Percentiles rank a stretch among this genome's conserved stretches.
These are phyloP conservation scores for Colletotrichum neosansevieriae DNA, from an alignment of 2,329 filamentous ascomycete genomes.

Conservation along the genomic window DNA sequence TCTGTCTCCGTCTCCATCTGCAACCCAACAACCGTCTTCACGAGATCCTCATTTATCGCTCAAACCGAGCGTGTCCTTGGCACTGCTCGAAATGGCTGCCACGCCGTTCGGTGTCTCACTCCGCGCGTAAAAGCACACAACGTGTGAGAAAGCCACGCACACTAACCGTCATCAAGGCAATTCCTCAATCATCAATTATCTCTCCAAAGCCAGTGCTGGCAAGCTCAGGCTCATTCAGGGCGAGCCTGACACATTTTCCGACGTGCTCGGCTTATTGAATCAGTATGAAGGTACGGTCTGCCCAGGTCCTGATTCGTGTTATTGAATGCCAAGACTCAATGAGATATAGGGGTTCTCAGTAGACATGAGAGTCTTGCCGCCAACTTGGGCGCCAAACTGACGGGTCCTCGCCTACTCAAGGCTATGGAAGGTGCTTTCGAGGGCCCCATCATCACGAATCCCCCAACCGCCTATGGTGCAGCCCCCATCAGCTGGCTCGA, in stretches of 20 bases:
- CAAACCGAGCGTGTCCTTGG: conserved; percentile 11
- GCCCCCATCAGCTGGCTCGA: conserved; percentile 81
- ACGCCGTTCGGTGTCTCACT: not conserved
- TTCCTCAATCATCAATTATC: conserved; percentile 64
- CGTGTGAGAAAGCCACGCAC: too few relatives aligned
- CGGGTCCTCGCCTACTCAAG: conserved; percentile 85
- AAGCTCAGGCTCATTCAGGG: conserved; percentile 65
- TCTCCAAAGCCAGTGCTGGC: conserved; percentile 58
- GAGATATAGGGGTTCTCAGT: conserved; percentile 74
- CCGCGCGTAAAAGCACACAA: too few relatives aligned
- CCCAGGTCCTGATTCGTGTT: conserved; percentile 15
- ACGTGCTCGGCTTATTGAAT: conserved; percentile 77
- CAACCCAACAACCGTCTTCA: not conserved
- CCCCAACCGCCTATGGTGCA: conserved; percentile 66
- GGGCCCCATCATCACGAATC: conserved; percentile 72
- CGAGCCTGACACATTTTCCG: conserved; percentile 76
- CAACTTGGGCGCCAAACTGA: conserved; percentile 84
- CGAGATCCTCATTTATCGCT: conserved; percentile 1
- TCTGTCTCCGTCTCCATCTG: not conserved
- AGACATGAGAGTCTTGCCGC: conserved; percentile 89
- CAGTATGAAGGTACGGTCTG: conserved; percentile 76
- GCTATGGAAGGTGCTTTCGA: conserved; percentile 90
- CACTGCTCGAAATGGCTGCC: conserved; percentile 9
- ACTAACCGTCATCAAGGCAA: conserved; percentile 39
- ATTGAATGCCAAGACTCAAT: conserved; percentile 23